Percentiles rank a stretch among this genome's conserved stretches.
Conservation (phyloP, 1,284 basidiomycete genomes). For the Taiwanofungus camphoratus region DNA sequence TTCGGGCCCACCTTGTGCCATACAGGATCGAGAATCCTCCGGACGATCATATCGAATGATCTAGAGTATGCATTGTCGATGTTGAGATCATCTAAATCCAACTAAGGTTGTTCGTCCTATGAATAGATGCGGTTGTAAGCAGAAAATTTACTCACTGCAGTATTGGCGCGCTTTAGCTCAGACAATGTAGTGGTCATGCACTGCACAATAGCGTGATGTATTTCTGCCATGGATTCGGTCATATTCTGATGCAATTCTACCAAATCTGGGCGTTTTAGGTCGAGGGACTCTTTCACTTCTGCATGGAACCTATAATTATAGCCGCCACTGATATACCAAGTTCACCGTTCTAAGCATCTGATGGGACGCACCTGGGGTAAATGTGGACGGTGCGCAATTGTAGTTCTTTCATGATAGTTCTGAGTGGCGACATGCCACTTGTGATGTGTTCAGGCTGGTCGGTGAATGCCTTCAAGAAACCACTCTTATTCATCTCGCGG, state of each 20-base stretch:
- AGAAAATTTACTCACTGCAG: constrained; percentile 46
- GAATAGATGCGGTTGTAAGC: neutral
- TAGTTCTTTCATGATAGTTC: constrained; percentile 90
- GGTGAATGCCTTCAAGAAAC: constrained; percentile 96
- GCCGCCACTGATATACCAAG: neutral
- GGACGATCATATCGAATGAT: constrained; percentile 88
- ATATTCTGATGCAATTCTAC: constrained; percentile 88
- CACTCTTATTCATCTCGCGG: constrained; percentile 80
- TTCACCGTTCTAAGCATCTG: neutral
- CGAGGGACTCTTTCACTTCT: constrained; percentile 74
- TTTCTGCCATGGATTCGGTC: constrained; percentile 83
- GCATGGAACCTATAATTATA: constrained; percentile 73
- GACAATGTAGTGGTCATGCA: constrained; percentile 91
- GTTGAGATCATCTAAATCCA: constrained; percentile 91
- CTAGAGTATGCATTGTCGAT: constrained; percentile 94
- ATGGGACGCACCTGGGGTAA: constrained; percentile 71
- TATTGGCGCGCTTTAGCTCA: constrained; percentile 88
- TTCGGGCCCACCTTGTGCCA: constrained; percentile 95
- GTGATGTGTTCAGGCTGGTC: constrained; percentile 95
- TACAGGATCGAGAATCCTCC: constrained; percentile 85
- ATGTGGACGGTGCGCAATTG: constrained; percentile 86
- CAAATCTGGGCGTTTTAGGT: constrained; percentile 84
- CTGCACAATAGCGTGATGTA: constrained; percentile 90
- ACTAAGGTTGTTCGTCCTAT: constrained; percentile 37
- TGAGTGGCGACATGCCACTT: constrained; percentile 85